These are phyloP conservation scores for Poterioochromonas sp. DNA, from an alignment of 352 stramenopile genomes.

Conservation along the genomic window DNA sequence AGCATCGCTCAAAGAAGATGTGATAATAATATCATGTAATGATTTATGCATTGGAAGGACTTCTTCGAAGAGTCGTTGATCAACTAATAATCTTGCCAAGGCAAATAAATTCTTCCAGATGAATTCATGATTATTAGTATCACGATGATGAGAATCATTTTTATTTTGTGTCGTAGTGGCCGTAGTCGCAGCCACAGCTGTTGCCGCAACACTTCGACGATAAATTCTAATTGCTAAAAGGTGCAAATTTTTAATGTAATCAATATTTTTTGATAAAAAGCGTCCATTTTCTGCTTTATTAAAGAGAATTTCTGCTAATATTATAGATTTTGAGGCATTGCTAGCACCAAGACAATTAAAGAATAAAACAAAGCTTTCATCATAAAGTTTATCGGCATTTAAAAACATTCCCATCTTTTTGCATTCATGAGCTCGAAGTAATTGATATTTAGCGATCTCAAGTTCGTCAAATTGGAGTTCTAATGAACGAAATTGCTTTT, in stretches of 20 bases:
- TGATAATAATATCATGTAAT: background rate
- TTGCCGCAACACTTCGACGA: background rate
- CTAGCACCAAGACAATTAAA: background rate
- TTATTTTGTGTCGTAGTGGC: background rate
- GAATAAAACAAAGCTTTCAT: background rate
- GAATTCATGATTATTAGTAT: background rate
- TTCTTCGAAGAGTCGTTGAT: background rate
- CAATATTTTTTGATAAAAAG: background rate
- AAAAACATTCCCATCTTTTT: background rate
- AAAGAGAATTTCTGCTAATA: background rate
- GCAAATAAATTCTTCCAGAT: background rate
- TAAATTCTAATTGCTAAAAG: background rate
- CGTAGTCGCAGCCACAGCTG: background rate
- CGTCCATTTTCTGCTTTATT: background rate
- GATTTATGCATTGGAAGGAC: background rate
- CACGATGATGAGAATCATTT: too few relatives aligned
- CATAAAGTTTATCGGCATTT: background rate
- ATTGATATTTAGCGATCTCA: background rate
- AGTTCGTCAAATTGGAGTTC: background rate
- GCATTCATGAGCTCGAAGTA: background rate
- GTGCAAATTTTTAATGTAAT: background rate
- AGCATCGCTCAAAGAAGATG: too few relatives aligned
- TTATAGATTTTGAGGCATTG: background rate
- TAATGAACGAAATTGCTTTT: background rate
- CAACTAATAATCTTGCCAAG: background rate